A percentile compares a stretch with the other conserved stretches of the same genome.
Evolutionary conservation across 2,329 filamentous ascomycete species (phyloP).

Genomic region (Trichoderma arundinaceum): DNA sequence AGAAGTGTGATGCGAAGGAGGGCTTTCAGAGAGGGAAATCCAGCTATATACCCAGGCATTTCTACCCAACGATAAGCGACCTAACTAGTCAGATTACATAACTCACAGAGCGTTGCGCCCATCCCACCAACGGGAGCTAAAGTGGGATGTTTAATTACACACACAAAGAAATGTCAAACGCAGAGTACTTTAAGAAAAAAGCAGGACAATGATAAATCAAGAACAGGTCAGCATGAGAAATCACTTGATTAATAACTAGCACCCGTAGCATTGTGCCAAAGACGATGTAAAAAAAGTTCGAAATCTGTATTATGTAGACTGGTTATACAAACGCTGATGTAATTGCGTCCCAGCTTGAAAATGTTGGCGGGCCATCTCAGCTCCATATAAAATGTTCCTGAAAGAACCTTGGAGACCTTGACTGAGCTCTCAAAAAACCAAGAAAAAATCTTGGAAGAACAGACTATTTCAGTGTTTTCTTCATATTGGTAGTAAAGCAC

Average conservation of each 20-base stretch:
- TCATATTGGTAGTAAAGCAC: neutral
- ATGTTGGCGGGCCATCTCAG: too few relatives aligned
- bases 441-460: neutral
- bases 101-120: neutral
- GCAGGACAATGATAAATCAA: neutral
- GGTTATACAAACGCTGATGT: neutral
- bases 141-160: slow-evolving; percentile 5
- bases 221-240: slow-evolving; percentile 6
- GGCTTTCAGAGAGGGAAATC: too few relatives aligned
- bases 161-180: too few relatives aligned
- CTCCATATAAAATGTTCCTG: neutral
- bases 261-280: neutral
- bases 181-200: neutral
- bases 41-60: too few relatives aligned
- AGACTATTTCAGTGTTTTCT: neutral
- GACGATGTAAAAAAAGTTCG: neutral
- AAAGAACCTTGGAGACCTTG: neutral
- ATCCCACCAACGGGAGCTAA: slow-evolving; percentile 8
- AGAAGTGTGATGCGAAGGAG: too few relatives aligned
- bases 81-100: neutral
- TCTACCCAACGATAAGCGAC: too few relatives aligned
- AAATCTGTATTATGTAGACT: neutral
- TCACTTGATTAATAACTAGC: neutral
- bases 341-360: neutral
- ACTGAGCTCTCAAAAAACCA: neutral